Percentiles rank a stretch among this genome's conserved stretches.
phyloP scores from a whole-genome alignment of 2,329 filamentous ascomycete species.

The Paraconiothyrium sp. region DNA sequence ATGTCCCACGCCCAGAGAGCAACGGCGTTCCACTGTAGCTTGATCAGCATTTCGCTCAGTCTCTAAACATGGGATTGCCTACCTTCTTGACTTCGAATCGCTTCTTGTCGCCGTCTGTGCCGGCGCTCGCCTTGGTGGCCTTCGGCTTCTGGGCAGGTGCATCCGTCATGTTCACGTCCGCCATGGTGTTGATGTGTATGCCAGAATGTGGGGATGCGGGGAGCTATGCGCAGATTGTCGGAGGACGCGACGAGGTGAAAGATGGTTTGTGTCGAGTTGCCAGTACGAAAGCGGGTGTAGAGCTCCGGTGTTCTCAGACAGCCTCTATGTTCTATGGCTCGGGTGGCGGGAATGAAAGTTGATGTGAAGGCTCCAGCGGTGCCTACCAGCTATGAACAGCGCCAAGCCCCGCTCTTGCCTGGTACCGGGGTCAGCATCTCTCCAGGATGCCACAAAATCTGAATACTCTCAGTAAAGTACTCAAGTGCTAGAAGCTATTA shows the following conservation, averaged over 20 bases:
- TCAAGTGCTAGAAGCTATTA: background rate
- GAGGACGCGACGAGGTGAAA: background rate
- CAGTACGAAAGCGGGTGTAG: background rate
- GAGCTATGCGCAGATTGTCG: slow-evolving; percentile 16
- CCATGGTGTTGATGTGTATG: slow-evolving; percentile 67
- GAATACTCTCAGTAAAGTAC: background rate
- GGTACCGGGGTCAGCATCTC: background rate
- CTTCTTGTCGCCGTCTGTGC: slow-evolving; percentile 76
- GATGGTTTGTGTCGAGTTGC: no score
- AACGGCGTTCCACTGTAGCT: slow-evolving; percentile 90
- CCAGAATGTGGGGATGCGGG: slow-evolving; percentile 33
- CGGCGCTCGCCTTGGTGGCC: slow-evolving; percentile 61
- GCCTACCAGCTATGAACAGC: slow-evolving; percentile 2
- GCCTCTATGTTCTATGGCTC: background rate
- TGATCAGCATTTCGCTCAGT: slow-evolving; percentile 22
- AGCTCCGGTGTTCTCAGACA: slow-evolving; percentile 15
- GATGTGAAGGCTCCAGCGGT: slow-evolving; percentile 10
- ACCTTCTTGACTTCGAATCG: slow-evolving; percentile 99
- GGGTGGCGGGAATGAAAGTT: slow-evolving; percentile 4
- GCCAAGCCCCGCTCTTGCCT: slow-evolving; percentile 13
- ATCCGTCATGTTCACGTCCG: slow-evolving; percentile 97
- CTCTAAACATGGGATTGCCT: slow-evolving; percentile 27
- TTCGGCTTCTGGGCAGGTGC: slow-evolving; percentile 67
- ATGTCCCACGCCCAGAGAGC: slow-evolving; percentile 99
- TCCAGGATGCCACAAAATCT: background rate